Evolutionary conservation across 225 moss, liverwort and hornwort species (phyloP), one percentile per base, ranked within the genome.

Genomic region (Marchantia paleacea): DNA sequence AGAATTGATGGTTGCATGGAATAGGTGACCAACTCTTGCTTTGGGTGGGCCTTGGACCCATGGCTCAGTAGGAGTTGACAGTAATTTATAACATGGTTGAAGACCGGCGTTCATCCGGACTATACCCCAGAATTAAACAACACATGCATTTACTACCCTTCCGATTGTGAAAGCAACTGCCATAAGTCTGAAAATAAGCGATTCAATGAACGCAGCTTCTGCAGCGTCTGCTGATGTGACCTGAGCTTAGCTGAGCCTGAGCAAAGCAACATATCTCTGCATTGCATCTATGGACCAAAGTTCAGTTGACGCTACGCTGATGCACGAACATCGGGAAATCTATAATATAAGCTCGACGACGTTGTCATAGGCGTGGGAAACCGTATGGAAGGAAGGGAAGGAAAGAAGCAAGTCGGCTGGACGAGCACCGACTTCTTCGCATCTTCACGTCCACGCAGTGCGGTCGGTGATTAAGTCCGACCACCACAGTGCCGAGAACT

Each of bases 21-120:
- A 14, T 39, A 71, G 66, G 71, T 71, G 71, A 71, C 71, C 71
- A 39, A 71, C 71, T 47, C 14, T 66, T 19, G 71, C 71, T 71
- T 16, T 14, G 66, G 19, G 14, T 29, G 39, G 71, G 47, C 48
- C 49, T 71, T 14, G 66, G 29, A 16, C 71, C 18, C 47, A 50
- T 71, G 7, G 71, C 12, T 68, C 22, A 60, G 16, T 12, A 60
- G 60, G 60, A 60, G 19, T 15, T 28, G 66, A 26, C 66, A 66
- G 66, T 66, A 29, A 66, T 66, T 57, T 66, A 66, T 66, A 66
- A 24, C 29, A 28, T 29, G 25, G 28, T 66, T 26, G 66, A 66
- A 66, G 66, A 29, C 11, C 29, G 18, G 60, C 14, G 15, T 60
- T 60, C 0, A 20, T 22, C 60, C 60, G 19, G 39, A 39, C 39